Conservation (phyloP, 176 grass and related monocot species). For the Canna indica region DNA sequence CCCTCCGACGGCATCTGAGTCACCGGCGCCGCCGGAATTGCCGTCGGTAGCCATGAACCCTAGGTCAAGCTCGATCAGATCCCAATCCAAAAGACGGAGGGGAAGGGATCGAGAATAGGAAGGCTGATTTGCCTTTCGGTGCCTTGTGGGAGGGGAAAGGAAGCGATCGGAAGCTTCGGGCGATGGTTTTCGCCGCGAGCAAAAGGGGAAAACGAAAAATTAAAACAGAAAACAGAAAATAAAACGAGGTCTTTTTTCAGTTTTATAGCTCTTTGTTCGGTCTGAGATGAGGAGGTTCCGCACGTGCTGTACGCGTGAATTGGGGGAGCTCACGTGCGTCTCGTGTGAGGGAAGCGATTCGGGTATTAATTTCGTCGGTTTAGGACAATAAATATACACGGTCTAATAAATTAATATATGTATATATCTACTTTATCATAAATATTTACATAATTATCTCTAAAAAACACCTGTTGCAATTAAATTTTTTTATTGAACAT, state of each 20-base stretch:
- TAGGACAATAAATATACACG: too few relatives aligned
- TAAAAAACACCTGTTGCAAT: too few relatives aligned
- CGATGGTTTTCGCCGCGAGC: background rate
- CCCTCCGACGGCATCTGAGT: background rate
- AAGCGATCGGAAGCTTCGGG: background rate
- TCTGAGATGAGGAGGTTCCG: background rate
- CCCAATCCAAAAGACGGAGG: background rate
- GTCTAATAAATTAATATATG: too few relatives aligned
- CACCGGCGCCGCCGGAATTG: background rate
- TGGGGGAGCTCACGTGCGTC: background rate
- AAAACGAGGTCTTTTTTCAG: background rate
- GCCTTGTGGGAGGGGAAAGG: background rate
- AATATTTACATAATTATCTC: too few relatives aligned
- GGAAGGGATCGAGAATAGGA: background rate
- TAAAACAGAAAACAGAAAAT: background rate
- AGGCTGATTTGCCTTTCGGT: background rate
- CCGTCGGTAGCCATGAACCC: constrained; percentile 2
- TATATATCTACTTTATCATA: too few relatives aligned
- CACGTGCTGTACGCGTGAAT: background rate
- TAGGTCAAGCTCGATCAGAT: background rate
- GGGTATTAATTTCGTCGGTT: too few relatives aligned
- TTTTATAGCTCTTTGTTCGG: background rate
- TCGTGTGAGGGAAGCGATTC: too few relatives aligned
- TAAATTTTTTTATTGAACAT: too few relatives aligned
- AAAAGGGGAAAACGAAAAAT: background rate